Percentiles rank a stretch among this genome's conserved stretches.
These are phyloP conservation scores for Jamesozyma spencerorum DNA, from an alignment of 805 yeast genomes.

Conservation along the genomic window DNA sequence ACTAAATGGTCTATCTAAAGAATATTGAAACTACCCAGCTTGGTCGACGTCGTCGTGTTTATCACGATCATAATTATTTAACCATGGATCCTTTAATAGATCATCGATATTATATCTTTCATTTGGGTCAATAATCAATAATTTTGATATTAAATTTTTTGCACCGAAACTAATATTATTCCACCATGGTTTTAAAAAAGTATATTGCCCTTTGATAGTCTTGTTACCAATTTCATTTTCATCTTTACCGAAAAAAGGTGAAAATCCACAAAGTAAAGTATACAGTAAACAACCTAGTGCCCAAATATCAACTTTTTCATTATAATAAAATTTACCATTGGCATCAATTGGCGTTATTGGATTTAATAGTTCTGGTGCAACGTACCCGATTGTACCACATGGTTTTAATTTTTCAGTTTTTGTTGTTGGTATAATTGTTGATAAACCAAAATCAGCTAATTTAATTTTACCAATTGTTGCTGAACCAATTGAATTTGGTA, in stretches of 20 bases:
- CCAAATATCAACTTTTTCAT: conserved; percentile 90
- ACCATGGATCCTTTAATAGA: conserved; percentile 63
- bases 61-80: conserved; percentile 24
- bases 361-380: conserved; percentile 90
- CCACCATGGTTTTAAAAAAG: conserved; percentile 76
- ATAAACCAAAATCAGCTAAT: conserved; percentile 89
- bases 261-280: conserved; percentile 89
- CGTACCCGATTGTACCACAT: conserved; percentile 95
- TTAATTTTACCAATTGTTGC: conserved; percentile 84
- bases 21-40: too few species aligned
- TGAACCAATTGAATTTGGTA: conserved; percentile 61
- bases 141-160: conserved; percentile 54
- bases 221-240: conserved; percentile 56
- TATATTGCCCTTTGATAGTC: conserved; percentile 58
- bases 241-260: conserved; percentile 76
- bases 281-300: conserved; percentile 92
- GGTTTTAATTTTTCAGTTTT: conserved; percentile 74
- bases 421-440: conserved; percentile 64
- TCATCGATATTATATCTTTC: conserved; percentile 58
- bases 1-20: too few species aligned
- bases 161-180: conserved; percentile 65
- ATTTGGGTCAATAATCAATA: conserved; percentile 60
- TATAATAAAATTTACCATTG: not conserved
- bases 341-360: conserved; percentile 75
- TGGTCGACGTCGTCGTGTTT: too few species aligned